Percentiles rank a stretch among this genome's conserved stretches.
phyloP scores from a whole-genome alignment of 1,139 yeast species.

The Magnusiomyces fungicola region DNA sequence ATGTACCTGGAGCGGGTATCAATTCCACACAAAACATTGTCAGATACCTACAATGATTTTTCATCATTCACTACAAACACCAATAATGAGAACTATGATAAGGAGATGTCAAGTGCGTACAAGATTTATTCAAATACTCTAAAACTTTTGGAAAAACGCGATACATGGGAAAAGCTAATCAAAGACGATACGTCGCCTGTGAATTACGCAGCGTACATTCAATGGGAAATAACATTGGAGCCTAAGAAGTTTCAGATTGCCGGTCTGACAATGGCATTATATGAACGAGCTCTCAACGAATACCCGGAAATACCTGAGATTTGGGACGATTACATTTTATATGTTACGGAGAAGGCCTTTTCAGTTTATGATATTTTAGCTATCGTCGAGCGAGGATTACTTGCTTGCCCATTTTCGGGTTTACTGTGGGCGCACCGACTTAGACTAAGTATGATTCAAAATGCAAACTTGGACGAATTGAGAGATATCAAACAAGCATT shows the following conservation, averaged over 20 bases:
- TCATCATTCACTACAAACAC: slow-evolving; percentile 39
- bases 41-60: slow-evolving; percentile 38
- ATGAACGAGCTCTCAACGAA: slow-evolving; percentile 23
- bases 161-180: slow-evolving; percentile 21
- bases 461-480: slow-evolving; percentile 13
- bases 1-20: slow-evolving; percentile 36
- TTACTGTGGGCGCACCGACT: slow-evolving; percentile 24
- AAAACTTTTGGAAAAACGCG: slow-evolving; percentile 20
- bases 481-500: slow-evolving; percentile 10
- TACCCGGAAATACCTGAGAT: slow-evolving; percentile 21
- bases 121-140: slow-evolving; percentile 33
- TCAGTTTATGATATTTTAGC: slow-evolving; percentile 8
- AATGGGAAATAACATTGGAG: slow-evolving; percentile 21
- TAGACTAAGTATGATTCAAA: slow-evolving; percentile 18
- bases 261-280: slow-evolving; percentile 18
- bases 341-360: slow-evolving; percentile 8
- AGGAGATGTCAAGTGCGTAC: slow-evolving; percentile 37
- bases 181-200: slow-evolving; percentile 16
- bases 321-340: slow-evolving; percentile 29
- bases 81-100: slow-evolving; percentile 34
- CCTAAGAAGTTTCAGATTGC: slow-evolving; percentile 17
- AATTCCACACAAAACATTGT: slow-evolving; percentile 40
- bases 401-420: slow-evolving; percentile 26
- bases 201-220: slow-evolving; percentile 30
- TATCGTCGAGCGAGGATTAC: slow-evolving; percentile 22